A percentile compares a stretch with the other conserved stretches of the same genome.
These are phyloP conservation scores for Fistulifera pelliculosa DNA, from an alignment of 108 stramenopile species.

Conservation along the genomic window DNA sequence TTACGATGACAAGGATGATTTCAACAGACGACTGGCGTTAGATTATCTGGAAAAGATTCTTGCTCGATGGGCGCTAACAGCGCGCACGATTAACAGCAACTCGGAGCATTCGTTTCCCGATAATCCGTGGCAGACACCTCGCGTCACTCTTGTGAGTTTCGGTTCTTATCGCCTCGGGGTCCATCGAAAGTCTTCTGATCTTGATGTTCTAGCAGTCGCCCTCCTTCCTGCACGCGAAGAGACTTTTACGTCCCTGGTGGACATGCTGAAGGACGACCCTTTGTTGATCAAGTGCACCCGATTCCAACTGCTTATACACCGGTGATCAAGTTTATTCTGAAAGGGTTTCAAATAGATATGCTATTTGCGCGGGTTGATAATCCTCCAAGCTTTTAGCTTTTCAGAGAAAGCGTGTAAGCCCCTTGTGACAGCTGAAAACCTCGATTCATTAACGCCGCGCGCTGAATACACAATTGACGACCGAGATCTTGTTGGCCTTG, in stretches of 20 bases:
- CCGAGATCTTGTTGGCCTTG: slow-evolving; percentile 40
- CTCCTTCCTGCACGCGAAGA: slow-evolving; percentile 28
- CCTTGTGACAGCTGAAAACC: neutral
- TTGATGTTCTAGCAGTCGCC: slow-evolving; percentile 61
- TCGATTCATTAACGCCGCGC: neutral
- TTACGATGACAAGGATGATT: slow-evolving; percentile 2
- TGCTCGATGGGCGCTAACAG: slow-evolving; percentile 14
- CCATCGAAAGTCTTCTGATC: slow-evolving; percentile 53
- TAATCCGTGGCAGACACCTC: slow-evolving; percentile 10
- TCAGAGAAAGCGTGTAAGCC: slow-evolving; percentile 8
- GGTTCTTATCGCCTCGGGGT: slow-evolving; percentile 70
- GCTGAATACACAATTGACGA: slow-evolving; percentile 31
- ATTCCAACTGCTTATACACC: slow-evolving; percentile 65
- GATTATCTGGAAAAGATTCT: slow-evolving; percentile 20
- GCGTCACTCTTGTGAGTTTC: slow-evolving; percentile 35
- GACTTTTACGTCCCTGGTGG: slow-evolving; percentile 55
- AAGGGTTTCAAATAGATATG: slow-evolving; percentile 45
- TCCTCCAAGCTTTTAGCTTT: slow-evolving; percentile 17
- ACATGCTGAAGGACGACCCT: slow-evolving; percentile 25
- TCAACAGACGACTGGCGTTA: slow-evolving; percentile 10
- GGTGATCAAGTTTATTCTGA: slow-evolving; percentile 62
- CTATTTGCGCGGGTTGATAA: slow-evolving; percentile 46
- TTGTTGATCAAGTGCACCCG: slow-evolving; percentile 40
- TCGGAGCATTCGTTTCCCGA: neutral
- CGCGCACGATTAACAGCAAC: neutral